A percentile compares a stretch with the other conserved stretches of the same genome.
Conservation (phyloP, 768 basidiomycete species). For the Hydnum rufescens region DNA sequence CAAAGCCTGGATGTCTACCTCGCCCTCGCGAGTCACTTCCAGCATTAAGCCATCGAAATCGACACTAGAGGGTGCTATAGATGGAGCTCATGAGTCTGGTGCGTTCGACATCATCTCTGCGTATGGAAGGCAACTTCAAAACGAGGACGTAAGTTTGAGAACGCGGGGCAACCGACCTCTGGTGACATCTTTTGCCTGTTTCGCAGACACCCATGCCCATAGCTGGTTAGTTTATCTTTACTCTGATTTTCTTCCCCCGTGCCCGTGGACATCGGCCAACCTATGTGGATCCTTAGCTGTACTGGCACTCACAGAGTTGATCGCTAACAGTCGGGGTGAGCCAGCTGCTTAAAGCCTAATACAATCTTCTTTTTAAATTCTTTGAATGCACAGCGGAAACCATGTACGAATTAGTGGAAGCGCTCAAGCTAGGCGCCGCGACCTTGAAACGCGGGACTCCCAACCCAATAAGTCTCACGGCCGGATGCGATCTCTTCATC, state of each 20-base stretch:
- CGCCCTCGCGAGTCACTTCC: too few relatives aligned
- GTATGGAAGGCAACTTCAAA: neutral
- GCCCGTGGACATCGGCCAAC: too few relatives aligned
- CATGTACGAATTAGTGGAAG: conserved; percentile 81
- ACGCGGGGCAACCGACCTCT: too few relatives aligned
- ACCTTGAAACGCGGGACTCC: conserved; percentile 38
- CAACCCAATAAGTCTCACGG: conserved; percentile 67
- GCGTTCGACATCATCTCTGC: neutral
- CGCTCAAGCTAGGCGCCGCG: conserved; percentile 55
- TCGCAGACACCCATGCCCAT: neutral
- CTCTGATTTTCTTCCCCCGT: too few relatives aligned
- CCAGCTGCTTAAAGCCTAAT: conserved; percentile 5
- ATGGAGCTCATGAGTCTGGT: neutral
- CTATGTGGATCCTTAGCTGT: too few relatives aligned
- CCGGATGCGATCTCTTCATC: conserved; percentile 82
- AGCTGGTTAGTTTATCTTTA: too few relatives aligned
- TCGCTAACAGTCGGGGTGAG: conserved; percentile 60
- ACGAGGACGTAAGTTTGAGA: neutral
- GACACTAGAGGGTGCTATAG: too few relatives aligned
- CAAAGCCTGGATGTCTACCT: too few relatives aligned
- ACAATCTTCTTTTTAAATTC: conserved; percentile 5
- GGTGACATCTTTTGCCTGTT: too few relatives aligned
- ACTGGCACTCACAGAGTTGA: conserved; percentile 59
- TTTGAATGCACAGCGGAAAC: conserved; percentile 42
- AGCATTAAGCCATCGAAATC: too few relatives aligned